A percentile compares a stretch with the other conserved stretches of the same genome.
phyloP scores from a whole-genome alignment of 345 rosid species.

The rapeseed (Brassica napus) region Da-Ae NC_063450.1:36285501-36286000 shows the following conservation, averaged over 20 bases:
- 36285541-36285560: background rate
- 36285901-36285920: background rate
- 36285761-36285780: background rate
- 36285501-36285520: background rate
- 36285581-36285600: background rate
- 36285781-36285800: background rate
- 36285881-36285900: background rate
- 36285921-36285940: background rate
- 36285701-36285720: background rate
- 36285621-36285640: too few relatives aligned
- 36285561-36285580: background rate
- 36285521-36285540: background rate
- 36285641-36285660: too few relatives aligned
- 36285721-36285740: background rate
- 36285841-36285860: background rate
- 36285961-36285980: background rate
- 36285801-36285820: background rate
- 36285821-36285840: background rate
- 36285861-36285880: background rate
- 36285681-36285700: background rate
- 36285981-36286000: background rate
- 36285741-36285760: background rate
- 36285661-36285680: background rate
- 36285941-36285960: background rate
- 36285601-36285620: background rate